Evolutionary conservation across 2,329 filamentous ascomycete species (phyloP), one percentile per base, ranked within the genome.

Genomic region (Fusarium paranaense): DNA sequence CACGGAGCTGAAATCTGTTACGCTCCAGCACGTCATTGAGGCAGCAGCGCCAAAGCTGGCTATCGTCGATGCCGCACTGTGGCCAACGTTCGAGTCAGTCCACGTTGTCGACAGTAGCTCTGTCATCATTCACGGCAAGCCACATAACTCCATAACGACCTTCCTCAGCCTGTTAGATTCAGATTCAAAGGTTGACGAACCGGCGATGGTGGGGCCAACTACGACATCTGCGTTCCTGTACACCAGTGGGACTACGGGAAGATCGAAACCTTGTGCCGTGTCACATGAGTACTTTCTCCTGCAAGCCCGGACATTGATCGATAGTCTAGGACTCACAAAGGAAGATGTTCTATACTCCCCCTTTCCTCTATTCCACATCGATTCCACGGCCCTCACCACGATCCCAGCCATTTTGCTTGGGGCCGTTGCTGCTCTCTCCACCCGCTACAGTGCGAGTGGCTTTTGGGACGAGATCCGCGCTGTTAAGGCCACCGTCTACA

Each of bases 391-490:
- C 14, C 18, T 52, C 10, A 52, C 47, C 22, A 13, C 30, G 7
- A 32, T 52, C 16, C 47, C 22, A 27, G 47, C 47, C 22, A 30
- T 52, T 16, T 25, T 52, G 6, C 47, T 52, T 8, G 22, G 47
- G 16, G 47, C 47, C 22, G 47, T 52, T 14, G 47, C 47, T 10
- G 47, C 47, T 13, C 6, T 52, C 9, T 67, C 64, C 9, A 30
- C 22, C 9, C 37, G 58, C 18, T 67, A 54, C 32, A 67, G 47
- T 14, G 58, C 59, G 9, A 62, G 47, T 20, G 25, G 37, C 10
- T 67, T 67, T 22, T 67, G 64, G 64, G 64, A 67, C 18, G 64
- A 67, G 32, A 67, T 67, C 16, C 64, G 64, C 5, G 64, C 25
- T 16, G 32, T 58, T n/a, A 62, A 47, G 33, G 64, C 58, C 6